These are phyloP conservation scores for Theileria orientalis DNA, from an alignment of 169 alveolate genomes.

Conservation along the genomic window DNA sequence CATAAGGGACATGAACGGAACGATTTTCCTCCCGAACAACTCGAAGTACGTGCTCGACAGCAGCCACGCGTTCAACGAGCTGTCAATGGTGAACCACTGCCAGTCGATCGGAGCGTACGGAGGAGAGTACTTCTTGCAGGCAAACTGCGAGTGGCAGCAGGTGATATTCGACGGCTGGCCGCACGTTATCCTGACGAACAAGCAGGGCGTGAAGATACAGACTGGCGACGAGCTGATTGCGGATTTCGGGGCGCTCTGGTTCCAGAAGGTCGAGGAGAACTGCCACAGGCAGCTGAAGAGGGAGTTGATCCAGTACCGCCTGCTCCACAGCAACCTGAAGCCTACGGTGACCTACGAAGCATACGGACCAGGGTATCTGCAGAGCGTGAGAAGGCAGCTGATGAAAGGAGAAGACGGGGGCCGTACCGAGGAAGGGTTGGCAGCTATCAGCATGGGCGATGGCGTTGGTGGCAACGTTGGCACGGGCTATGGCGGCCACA, in stretches of 20 bases:
- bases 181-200: conserved; percentile 81
- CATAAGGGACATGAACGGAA: conserved; percentile 15
- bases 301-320: conserved; percentile 72
- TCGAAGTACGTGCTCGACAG: conserved; percentile 84
- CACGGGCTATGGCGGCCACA: too few species aligned
- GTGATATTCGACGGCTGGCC: conserved; percentile 87
- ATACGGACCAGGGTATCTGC: too few species aligned
- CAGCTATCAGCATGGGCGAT: too few species aligned
- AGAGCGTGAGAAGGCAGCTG: conserved; percentile 1
- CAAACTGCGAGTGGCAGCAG: conserved; percentile 88
- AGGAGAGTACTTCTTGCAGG: conserved; percentile 74
- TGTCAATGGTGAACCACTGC: conserved; percentile 87
- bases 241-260: conserved; percentile 89
- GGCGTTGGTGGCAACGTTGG: too few species aligned
- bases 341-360: background rate
- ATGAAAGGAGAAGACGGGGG: background rate
- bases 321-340: conserved; percentile 17
- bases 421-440: too few species aligned
- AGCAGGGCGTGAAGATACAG: conserved; percentile 72
- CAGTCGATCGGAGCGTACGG: conserved; percentile 78
- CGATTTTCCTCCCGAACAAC: conserved; percentile 79
- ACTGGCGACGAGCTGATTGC: conserved; percentile 90
- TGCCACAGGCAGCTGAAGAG: conserved; percentile 69
- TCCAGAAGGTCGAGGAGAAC: conserved; percentile 80
- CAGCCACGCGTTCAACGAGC: conserved; percentile 83